Evolutionary conservation across 1,139 yeast genomes (phyloP), one percentile per base, ranked within the genome.

Genomic region (Kluyveromyces sp.): DNA sequence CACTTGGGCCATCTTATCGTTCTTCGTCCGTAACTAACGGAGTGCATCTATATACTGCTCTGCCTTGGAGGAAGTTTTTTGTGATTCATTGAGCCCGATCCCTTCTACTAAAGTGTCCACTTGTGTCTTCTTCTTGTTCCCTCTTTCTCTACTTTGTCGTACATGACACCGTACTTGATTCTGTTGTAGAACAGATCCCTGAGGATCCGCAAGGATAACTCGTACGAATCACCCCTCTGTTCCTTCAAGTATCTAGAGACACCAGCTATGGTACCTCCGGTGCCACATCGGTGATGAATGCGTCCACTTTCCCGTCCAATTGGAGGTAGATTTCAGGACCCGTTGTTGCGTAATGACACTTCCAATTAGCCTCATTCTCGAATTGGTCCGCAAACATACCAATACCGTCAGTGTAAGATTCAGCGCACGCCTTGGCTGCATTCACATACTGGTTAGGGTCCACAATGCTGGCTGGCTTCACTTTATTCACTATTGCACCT

Each of bases 71-170:
- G 62, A 92, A 86, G 63, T 92, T 92, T 59, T 77, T 77, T 0
- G 98, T 92, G 34, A 92, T 69, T 53, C 98, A 59, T 88, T 92
- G 48, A 92, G 69, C 0, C 98, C 98, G 39, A 92, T 84, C 0
- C 98, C 98, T 65, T 92, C 98, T 2, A 92, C 83, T 2, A 90
- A 65, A 0, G 97, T 92, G 64, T 92, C 98, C 1, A 92, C 97
- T 65, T 92, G 62, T 92, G 97, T 55, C 98, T 73, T 60, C 97
- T 75, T 56, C 97, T 73, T 0, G 94, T 87, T 1, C 98, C 98
- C 67, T 92, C 98, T 55, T 75, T 81, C 64, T 92, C 98, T 21
- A 81, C 90, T 2, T 72, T 54, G 57, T 90, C 96, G 63, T 87
- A 92, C 97, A 92, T 88, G 4, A 92, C 97, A 1, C 97, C 97